phyloP scores from a whole-genome alignment of 208 protist genomes.

The Leishmania mexicana region DNA sequence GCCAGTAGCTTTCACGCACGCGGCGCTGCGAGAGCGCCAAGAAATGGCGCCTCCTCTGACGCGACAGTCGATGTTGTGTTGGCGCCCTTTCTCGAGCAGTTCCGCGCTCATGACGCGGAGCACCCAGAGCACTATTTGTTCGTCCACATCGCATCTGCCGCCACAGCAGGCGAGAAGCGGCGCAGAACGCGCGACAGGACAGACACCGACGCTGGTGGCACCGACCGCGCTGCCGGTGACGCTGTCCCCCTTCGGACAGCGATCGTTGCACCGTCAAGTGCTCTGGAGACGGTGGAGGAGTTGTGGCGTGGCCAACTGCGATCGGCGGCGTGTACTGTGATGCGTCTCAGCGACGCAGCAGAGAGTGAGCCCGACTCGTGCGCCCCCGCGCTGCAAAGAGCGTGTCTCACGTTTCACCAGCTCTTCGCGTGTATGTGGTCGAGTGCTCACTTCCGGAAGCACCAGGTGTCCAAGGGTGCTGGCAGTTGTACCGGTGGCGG shows the following conservation, averaged over 20 bases:
- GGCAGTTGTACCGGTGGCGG: background rate
- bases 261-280: background rate
- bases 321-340: background rate
- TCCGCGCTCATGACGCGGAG: background rate
- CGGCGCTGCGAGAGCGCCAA: background rate
- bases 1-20: constrained; percentile 14
- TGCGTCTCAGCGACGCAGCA: background rate
- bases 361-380: background rate
- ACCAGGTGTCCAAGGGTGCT: constrained; percentile 11
- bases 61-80: constrained; percentile 4
- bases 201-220: background rate
- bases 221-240: background rate
- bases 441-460: constrained; percentile 20
- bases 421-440: constrained; percentile 16
- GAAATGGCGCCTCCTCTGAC: background rate
- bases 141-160: constrained; percentile 11
- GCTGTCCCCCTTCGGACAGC: background rate
- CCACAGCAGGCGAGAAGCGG: background rate
- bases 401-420: constrained; percentile 3
- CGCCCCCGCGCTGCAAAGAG: background rate
- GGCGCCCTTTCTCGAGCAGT: constrained; percentile 15
- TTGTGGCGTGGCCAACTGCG: constrained; percentile 10
- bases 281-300: constrained; percentile 9
- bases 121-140: constrained; percentile 9
- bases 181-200: background rate